Base-by-base conservation (phyloP, 2,329 filamentous ascomycete species). In the Pseudopithomyces maydicus region DNA sequence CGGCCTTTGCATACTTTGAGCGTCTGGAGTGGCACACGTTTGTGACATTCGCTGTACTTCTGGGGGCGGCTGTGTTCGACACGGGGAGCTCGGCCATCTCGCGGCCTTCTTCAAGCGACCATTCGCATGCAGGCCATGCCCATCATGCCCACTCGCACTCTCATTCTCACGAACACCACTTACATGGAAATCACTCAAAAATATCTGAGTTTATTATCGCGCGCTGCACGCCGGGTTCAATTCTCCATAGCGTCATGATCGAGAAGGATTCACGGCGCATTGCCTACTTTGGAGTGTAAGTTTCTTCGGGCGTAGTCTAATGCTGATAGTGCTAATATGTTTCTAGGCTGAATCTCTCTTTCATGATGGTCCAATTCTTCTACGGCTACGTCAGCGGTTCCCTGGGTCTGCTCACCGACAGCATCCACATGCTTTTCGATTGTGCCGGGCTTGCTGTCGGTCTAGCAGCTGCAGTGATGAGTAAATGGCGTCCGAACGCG, bases 371-470 rank as follows among this genome's bases (percentile, higher is more conserved):
- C 1, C 95, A 99, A 70, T 90, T 93, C 39, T 92, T 94, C 59
- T 99, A 99, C 71, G 95, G 95, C 47, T 96, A 95, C 68, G 79
- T 95, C 11, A 98, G 92, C 3, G 93, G 96, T 65, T 99, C 95
- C 0, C 81, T 99, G 5, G 95, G 95, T 2, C 83, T 99, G n/a
- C 85, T 99, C 17, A 97, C 92, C 65, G 95, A 99, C 77, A 98
- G 93, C 69, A 95, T 99, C 61, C 95, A 99, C 78, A 99, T 99
- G 95, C 94, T 99, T 70, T 98, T 99, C 68, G 95, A 99, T 77
- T 99, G 95, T 66, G 88, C 97, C 35, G 95, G 94, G 19, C 84
- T 99, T 26, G 86, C 91, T 1, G 92, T 99, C 35, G 95, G 95
- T 11, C 82, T 99, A 10, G 89, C 94, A 66, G 95, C 95, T 26